phyloP scores from a whole-genome alignment of 495 filamentous ascomycete species.

The Talaromyces ruber region DNA sequence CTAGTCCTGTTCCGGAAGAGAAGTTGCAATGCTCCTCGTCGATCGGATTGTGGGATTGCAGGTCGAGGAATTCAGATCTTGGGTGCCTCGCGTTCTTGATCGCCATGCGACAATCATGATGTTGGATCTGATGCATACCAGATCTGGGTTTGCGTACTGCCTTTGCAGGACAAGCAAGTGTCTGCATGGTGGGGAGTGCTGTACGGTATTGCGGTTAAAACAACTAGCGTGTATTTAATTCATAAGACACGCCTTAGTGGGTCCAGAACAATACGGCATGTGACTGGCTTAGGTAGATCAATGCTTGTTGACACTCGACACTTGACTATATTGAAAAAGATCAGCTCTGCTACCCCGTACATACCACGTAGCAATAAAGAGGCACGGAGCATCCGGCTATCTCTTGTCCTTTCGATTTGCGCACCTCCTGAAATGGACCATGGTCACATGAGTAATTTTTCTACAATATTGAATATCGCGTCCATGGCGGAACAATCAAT shows the following conservation, averaged over 20 bases:
- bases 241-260: background rate
- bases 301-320: background rate
- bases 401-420: background rate
- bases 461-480: background rate
- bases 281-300: background rate
- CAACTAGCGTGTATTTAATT: background rate
- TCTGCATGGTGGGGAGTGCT: background rate
- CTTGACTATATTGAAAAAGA: background rate
- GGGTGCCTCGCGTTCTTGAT: background rate
- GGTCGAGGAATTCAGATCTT: background rate
- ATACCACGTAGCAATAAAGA: background rate
- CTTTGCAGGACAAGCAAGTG: background rate
- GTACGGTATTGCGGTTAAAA: background rate
- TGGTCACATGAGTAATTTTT: background rate
- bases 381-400: background rate
- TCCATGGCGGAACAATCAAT: background rate
- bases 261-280: background rate
- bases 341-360: background rate
- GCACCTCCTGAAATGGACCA: background rate
- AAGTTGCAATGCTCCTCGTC: background rate
- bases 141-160: background rate
- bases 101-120: background rate
- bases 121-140: background rate
- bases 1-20: background rate
- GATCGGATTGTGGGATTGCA: background rate